Evolutionary conservation across 805 yeast species (phyloP), one percentile per base, ranked within the genome.

Genomic region (Starmerella davenportii): DNA sequence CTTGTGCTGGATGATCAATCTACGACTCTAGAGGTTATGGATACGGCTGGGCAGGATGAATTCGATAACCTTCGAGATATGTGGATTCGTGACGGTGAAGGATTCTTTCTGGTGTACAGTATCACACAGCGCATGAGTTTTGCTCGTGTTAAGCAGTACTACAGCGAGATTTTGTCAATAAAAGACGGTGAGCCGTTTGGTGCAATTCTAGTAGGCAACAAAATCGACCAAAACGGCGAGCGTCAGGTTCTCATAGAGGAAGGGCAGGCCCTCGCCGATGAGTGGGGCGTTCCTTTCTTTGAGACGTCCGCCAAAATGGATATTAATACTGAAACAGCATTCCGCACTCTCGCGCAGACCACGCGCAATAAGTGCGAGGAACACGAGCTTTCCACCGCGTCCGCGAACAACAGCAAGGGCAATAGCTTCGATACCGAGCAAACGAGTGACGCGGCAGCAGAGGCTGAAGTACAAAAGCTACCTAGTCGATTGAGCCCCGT

Each of bases 31-130:
- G 98, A 90, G 58, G 82, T 90, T 28, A 69, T 90, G 55, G 98
- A 90, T 60, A 90, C 98, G n/a, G 96, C 98, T 2, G 98, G 98
- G 30, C 95, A 84, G 65, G 95, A 85, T 58, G 95, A 85, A 60
- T 85, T 85, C 58, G 72, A 82, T 38, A 92, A 94, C 15, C 73
- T 78, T 79, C 63, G 82, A 50, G 95, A 85, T 56, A 87, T 82
- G 58, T 87, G 85, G 61, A 87, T 85, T 92, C 71, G 93, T 46
- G 82, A 93, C 2, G 95, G 95, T 36, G 95, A 85, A 59, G 96
- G 95, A 13, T 85, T 85, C 51, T 61, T 85, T 40, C 62, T 85
- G 39, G 95, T 84, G 15, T 90, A 87, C 56, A 74, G 90, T 24
- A 79, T 90, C 46, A 82, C 90, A 35, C 79, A 87, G 42, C 68